Evolutionary conservation across 164 flowering plant species (phyloP), one percentile per base, ranked within the genome.

Genomic region (Kalanchoe fedtschenkoi): DNA sequence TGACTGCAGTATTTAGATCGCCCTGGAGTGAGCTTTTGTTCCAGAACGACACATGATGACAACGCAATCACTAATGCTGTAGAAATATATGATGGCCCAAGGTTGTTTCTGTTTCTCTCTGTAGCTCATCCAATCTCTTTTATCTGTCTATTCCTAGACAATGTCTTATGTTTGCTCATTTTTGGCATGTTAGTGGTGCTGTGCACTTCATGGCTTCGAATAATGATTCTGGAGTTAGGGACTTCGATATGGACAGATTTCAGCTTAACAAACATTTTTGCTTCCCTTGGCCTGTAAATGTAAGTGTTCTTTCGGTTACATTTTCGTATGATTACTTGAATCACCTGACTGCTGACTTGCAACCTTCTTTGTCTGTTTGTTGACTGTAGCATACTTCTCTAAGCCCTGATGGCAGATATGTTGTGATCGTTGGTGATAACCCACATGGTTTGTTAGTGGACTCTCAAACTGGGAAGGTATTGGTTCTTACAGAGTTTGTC

Each of bases 21-120:
- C 55, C 85, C 84, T 55, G 99, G 99, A 56, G 84, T 93, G 42
- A 75, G 86, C 75, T 93, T 85, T 70, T 93, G 99, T 72, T 75
- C 86, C 5, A 75, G 95, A 62, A 88, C 95, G 61, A 88, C 99
- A 29, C 83, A 87, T 73, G 96, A 90, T 60, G 97, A 93, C 26
- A 93, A 88, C 74, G 96, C 96, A 10, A 93, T 93, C 39, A 90
- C 99, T 17, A 93, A 93, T 83, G 96, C 99, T 44, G 76, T 93
- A 62, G 97, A 93, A 58, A 93, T 93, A 15, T 90, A 88, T 66
- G 72, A 62, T 30, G 73, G 66, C 32, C 58, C 66, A 4, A 63
- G 70, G 70, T 68, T 55, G 11, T 22, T n/a, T 57, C 4, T 6
- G 3, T 24, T 2, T 24, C 24, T 44, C 30, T 47, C 29, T 24